Evolutionary conservation across 129 eudicot species (phyloP).

Genomic region (Centrapalus pauciflorus): DNA sequence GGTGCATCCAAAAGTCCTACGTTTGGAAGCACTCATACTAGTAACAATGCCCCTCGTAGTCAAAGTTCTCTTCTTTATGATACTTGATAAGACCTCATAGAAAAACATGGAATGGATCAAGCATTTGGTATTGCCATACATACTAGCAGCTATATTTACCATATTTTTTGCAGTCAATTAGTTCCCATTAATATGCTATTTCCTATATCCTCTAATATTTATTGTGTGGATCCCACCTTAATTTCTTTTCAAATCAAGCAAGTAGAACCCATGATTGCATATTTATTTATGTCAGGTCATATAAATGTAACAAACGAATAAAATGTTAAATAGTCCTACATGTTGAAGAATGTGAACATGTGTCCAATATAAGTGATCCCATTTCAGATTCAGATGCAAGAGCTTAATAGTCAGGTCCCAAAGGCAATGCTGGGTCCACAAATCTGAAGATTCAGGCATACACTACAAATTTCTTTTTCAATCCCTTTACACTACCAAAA

Average conservation of each 20-base stretch:
- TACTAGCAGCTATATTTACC: not conserved
- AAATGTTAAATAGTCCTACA: not conserved
- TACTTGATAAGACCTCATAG: not conserved
- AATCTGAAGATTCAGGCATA: not conserved
- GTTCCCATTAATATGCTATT: not conserved
- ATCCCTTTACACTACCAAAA: not conserved
- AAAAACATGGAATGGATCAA: not conserved
- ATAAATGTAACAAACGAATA: not conserved
- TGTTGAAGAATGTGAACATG: not conserved
- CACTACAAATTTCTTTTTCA: not conserved
- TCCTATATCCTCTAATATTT: not conserved
- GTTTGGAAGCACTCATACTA: no score
- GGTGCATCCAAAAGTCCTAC: no score
- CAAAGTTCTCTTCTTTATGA: no score
- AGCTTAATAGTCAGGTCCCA: not conserved
- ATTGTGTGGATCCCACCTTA: conserved; percentile 9
- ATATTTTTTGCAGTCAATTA: not conserved
- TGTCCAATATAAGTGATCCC: conserved; percentile 1
- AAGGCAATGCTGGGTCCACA: no score
- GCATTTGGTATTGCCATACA: not conserved
- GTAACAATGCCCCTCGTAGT: no score
- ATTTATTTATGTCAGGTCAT: not conserved
- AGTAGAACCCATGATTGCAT: conserved; percentile 4
- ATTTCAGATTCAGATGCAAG: not conserved
- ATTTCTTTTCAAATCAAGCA: not conserved